Percentiles rank a stretch among this genome's conserved stretches.
These are phyloP conservation scores for Fusarium buharicum DNA, from an alignment of 2,329 filamentous ascomycete genomes.

Conservation along the genomic window DNA sequence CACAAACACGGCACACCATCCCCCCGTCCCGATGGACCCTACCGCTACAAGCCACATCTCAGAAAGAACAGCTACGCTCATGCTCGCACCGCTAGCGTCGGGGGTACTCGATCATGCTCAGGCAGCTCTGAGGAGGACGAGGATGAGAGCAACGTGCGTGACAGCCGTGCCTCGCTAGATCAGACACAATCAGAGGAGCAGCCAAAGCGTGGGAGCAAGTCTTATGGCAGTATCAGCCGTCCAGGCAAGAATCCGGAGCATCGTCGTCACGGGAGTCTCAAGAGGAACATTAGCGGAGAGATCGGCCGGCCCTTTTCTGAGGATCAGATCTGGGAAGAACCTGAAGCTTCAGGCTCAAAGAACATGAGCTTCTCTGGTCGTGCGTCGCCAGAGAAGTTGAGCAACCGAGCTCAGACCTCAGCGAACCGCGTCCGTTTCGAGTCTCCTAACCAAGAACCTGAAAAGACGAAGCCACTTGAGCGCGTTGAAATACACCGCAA, in stretches of 20 bases:
- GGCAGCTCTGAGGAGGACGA: slow-evolving; percentile 63
- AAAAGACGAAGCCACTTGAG: slow-evolving; percentile 53
- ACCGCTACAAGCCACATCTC: slow-evolving; percentile 74
- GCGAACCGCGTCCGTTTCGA: slow-evolving; percentile 53
- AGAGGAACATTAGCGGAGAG: slow-evolving; percentile 77
- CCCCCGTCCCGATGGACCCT: slow-evolving; percentile 70
- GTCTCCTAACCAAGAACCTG: slow-evolving; percentile 54
- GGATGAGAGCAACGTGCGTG: slow-evolving; percentile 54
- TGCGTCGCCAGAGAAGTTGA: slow-evolving; percentile 48
- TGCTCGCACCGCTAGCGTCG: slow-evolving; percentile 69
- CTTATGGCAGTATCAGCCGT: slow-evolving; percentile 55
- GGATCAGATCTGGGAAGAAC: slow-evolving; percentile 91
- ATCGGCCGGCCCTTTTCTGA: slow-evolving; percentile 74
- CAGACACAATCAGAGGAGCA: slow-evolving; percentile 30
- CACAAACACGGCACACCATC: slow-evolving; percentile 70
- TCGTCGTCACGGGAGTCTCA: slow-evolving; percentile 71
- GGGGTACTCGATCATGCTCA: slow-evolving; percentile 60
- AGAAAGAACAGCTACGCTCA: slow-evolving; percentile 77
- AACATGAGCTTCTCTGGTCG: slow-evolving; percentile 40
- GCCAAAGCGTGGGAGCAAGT: slow-evolving; percentile 48
- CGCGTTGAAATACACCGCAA: slow-evolving; percentile 84
- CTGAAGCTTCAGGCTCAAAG: slow-evolving; percentile 58
- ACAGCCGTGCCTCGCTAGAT: slow-evolving; percentile 46
- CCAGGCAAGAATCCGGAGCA: slow-evolving; percentile 52
- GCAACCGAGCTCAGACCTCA: slow-evolving; percentile 49